phyloP scores from a whole-genome alignment of 345 rosid genomes.

The Corchorus olitorius region DNA sequence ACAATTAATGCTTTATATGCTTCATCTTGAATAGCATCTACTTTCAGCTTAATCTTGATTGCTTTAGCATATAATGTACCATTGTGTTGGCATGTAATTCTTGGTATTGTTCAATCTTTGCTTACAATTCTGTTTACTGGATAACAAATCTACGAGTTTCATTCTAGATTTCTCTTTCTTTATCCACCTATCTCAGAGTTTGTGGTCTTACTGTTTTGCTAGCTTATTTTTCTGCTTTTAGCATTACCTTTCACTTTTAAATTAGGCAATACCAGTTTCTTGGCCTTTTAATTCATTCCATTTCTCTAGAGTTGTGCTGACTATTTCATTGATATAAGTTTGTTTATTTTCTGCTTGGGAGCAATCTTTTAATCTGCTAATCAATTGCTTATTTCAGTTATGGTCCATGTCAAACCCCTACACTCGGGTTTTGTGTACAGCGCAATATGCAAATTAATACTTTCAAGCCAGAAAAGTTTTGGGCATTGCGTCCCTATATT shows the following conservation, averaged over 20 bases:
- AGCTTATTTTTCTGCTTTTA: neutral
- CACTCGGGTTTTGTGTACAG: conserved; percentile 96
- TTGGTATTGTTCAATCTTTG: conserved; percentile 4
- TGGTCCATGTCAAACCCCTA: conserved; percentile 97
- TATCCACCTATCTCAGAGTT: neutral
- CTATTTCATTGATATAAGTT: neutral
- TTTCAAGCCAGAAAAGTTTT: conserved; percentile 85
- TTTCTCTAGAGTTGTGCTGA: conserved; percentile 4
- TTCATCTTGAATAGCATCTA: neutral
- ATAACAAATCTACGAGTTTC: neutral
- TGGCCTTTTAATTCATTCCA: neutral
- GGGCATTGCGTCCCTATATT: conserved; percentile 71
- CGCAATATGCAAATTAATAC: conserved; percentile 87
- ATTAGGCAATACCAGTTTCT: neutral
- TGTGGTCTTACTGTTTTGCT: neutral
- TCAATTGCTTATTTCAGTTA: conserved; percentile 60
- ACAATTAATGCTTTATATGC: neutral
- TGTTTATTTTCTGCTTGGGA: neutral
- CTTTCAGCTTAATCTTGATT: neutral
- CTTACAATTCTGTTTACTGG: conserved; percentile 10
- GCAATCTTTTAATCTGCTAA: conserved; percentile 18
- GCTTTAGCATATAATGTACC: neutral
- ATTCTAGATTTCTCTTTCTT: neutral
- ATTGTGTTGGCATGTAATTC: neutral
- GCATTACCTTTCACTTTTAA: conserved; percentile 11